Evolutionary conservation across 257 asterid species (phyloP).

Genomic region (Salvia miltiorrhiza): DNA sequence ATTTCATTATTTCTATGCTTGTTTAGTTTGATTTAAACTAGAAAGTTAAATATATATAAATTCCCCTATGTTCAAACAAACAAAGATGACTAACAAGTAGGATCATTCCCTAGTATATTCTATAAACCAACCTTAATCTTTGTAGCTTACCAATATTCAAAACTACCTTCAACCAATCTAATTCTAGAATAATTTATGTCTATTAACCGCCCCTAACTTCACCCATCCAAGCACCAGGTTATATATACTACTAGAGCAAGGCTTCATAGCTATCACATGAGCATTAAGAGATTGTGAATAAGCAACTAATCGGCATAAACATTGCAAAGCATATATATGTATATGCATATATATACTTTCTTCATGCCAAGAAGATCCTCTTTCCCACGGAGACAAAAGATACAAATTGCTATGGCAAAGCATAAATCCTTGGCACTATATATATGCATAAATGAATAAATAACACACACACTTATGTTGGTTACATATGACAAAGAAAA

Average conservation of each 20-base stretch:
- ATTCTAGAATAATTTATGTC: background rate
- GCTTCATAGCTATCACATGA: background rate
- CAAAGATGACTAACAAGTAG: no score
- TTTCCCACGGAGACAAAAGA: background rate
- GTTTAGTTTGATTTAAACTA: background rate
- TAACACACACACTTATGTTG: background rate
- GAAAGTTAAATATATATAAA: background rate
- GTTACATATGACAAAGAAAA: background rate
- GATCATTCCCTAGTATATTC: background rate
- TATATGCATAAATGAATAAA: background rate
- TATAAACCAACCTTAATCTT: background rate
- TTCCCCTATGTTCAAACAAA: background rate
- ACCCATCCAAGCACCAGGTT: background rate
- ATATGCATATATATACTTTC: background rate
- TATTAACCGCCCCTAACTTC: constrained; percentile 4
- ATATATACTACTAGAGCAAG: background rate
- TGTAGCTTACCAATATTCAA: background rate
- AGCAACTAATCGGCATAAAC: background rate
- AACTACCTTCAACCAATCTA: constrained; percentile 13
- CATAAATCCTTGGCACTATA: background rate
- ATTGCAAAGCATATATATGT: background rate
- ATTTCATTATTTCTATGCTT: background rate
- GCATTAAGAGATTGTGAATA: background rate
- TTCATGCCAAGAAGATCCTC: background rate
- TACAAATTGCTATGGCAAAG: constrained; percentile 1